Evolutionary conservation across 352 stramenopile genomes (phyloP), one percentile per base, ranked within the genome.

Genomic region (Globisporangium spiculum): DNA sequence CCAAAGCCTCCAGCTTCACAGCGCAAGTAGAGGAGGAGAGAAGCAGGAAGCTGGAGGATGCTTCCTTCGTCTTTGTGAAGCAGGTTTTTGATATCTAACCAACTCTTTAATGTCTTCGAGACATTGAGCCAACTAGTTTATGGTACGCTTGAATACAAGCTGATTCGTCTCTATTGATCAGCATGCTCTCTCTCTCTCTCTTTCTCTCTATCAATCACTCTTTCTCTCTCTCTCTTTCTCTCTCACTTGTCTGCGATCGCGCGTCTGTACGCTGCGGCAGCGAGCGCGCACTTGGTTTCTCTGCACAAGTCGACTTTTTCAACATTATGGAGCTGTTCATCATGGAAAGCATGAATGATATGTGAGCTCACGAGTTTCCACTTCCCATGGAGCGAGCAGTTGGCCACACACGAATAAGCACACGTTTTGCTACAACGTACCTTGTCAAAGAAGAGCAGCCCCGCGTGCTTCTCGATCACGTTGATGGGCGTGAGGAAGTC

Each of bases 371-470:
- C 57, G 27, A 60, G 3, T 27, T 22, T 36, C 34, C 41, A n/a
- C 8, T 50, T 2, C 16, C 41, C 41, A 50, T 7, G n/a, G 14
- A 48, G 36, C 36, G 41, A 50, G 41, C 44, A n/a, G 44, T 24
- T 18, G 36, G 44, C 30, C 10, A 46, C 22, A 70, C 24, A n/a
- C n/a, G 22, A 22, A 38, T 16, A 54, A 10, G 44, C 5, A n/a
- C 9, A 27, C 55, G 22, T 20, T 22, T 32, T 14, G 4, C 16
- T 46, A 5, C 38, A 46, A 46, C 38, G 12, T 12, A 93, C 84
- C 75, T 93, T 89, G 62, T 97, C 83, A 73, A 99, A 99, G 71
- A 98, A 98, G 63, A 97, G 77, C 41, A 99, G 63, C 1, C 97
- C 96, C 16, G 94, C 84, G 24, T 97, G 85, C 50, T 93, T 92